phyloP scores from a whole-genome alignment of 495 filamentous ascomycete species.

The Oleoguttula mirabilis region DNA sequence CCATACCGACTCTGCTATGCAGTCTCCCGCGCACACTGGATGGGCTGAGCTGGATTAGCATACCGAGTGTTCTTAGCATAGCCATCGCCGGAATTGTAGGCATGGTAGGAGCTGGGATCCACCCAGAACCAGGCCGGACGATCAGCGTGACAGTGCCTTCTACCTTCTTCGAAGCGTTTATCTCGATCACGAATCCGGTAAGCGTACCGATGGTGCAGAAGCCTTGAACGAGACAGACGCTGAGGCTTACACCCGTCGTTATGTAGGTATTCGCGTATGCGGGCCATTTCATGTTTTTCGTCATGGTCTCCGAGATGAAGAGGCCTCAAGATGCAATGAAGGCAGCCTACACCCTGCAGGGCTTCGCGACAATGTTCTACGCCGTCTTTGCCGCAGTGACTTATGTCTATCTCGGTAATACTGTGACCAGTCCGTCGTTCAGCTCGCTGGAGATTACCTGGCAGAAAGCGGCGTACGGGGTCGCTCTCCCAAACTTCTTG shows the following conservation, averaged over 20 bases:
- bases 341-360: constrained; percentile 34
- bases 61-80: constrained; percentile 28
- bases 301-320: constrained; percentile 48
- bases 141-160: constrained; percentile 20
- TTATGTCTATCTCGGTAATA: constrained; percentile 42
- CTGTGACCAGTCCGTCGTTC: constrained; percentile 40
- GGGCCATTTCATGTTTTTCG: constrained; percentile 12
- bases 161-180: constrained; percentile 31
- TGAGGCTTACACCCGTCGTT: no score
- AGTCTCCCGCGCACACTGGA: constrained; percentile 25
- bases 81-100: constrained; percentile 32
- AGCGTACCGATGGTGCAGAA: no score
- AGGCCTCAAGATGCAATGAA: constrained; percentile 45
- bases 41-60: constrained; percentile 21
- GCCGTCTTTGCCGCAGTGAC: constrained; percentile 40
- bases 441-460: constrained; percentile 35
- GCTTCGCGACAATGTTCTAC: constrained; percentile 41
- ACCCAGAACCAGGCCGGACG: constrained; percentile 21
- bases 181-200: constrained; percentile 33
- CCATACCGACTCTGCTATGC: constrained; percentile 31
- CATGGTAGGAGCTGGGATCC: constrained; percentile 33
- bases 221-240: no score
- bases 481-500: constrained; percentile 36
- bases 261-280: no score
- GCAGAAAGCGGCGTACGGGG: constrained; percentile 40